Conservation (phyloP, 1,139 yeast genomes). For the Blastobotrys malaysiensis region DNA sequence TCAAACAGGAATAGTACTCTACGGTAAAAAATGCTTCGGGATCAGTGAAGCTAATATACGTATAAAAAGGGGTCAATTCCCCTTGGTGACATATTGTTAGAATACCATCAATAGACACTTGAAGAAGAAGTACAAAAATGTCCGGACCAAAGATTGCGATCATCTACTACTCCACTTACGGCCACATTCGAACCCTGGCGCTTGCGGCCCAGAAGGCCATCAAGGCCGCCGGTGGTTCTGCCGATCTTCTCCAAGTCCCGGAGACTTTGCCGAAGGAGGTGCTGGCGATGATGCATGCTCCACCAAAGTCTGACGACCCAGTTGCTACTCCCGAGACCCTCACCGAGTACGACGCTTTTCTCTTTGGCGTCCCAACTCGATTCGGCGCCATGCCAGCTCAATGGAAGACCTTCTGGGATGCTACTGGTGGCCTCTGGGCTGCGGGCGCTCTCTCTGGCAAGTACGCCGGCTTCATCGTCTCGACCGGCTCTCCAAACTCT, state of each 20-base stretch:
- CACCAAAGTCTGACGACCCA: slow-evolving; percentile 48
- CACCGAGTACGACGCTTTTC: slow-evolving; percentile 50
- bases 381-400: slow-evolving; percentile 60
- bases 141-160: slow-evolving; percentile 26
- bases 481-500: slow-evolving; percentile 57
- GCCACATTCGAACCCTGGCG: slow-evolving; percentile 54
- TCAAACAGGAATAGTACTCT: no score
- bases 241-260: slow-evolving; percentile 54
- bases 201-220: slow-evolving; percentile 52
- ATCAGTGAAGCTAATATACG: no score
- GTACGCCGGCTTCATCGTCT: slow-evolving; percentile 51
- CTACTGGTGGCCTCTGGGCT: slow-evolving; percentile 58
- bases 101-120: no score
- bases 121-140: slow-evolving; percentile 29
- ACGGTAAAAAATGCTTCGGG: no score
- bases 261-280: slow-evolving; percentile 52
- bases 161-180: slow-evolving; percentile 57
- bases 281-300: slow-evolving; percentile 44
- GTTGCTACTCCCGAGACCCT: slow-evolving; percentile 48
- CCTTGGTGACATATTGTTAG: no score
- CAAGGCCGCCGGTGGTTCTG: slow-evolving; percentile 53
- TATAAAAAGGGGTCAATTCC: no score
- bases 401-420: slow-evolving; percentile 59
- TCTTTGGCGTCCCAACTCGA: slow-evolving; percentile 62
- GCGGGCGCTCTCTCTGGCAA: slow-evolving; percentile 52